phyloP scores from a whole-genome alignment of 2,329 filamentous ascomycete genomes.

The Beauveria brongniartii region DNA sequence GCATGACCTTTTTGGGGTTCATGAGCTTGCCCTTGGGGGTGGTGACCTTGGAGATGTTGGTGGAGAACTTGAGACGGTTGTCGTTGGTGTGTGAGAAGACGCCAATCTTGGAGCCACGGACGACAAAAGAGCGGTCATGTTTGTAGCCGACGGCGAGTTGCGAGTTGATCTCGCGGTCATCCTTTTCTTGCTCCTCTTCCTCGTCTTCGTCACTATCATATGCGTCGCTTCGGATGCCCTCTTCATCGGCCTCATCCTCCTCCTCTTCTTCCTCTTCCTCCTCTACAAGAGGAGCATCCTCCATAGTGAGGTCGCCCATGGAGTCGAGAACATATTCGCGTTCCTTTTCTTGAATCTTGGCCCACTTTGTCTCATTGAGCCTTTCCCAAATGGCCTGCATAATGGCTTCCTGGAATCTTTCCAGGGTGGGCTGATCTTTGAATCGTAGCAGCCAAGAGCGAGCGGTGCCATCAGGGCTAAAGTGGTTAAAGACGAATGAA shows the following conservation, averaged over 20 bases:
- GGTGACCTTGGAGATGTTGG: conserved; percentile 92
- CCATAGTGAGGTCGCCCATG: conserved; percentile 90
- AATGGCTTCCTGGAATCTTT: conserved; percentile 84
- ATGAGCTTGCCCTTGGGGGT: conserved; percentile 82
- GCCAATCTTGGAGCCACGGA: conserved; percentile 94
- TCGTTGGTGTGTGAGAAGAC: conserved; percentile 95
- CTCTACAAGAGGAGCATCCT: conserved; percentile 52
- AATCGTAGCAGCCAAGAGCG: conserved; percentile 96
- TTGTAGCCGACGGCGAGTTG: conserved; percentile 95
- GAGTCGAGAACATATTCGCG: conserved; percentile 91
- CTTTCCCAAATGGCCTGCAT: conserved; percentile 98
- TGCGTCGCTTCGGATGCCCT: conserved; percentile 60
- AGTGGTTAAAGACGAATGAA: conserved; percentile 99
- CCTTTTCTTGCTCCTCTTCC: conserved; percentile 59
- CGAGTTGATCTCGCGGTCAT: conserved; percentile 78
- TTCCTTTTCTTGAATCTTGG: conserved; percentile 84
- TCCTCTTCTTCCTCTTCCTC: conserved; percentile 42
- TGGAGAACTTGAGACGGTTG: conserved; percentile 91
- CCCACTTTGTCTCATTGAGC: conserved; percentile 89
- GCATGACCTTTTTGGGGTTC: conserved; percentile 93
- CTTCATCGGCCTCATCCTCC: conserved; percentile 48
- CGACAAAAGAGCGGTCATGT: conserved; percentile 92
- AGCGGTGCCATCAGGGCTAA: conserved; percentile 76
- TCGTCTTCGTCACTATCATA: conserved; percentile 65
- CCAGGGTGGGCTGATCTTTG: conserved; percentile 70